These are phyloP conservation scores for Paramecium octaurelia DNA, from an alignment of 73 alveolate species.

Conservation along the genomic window DNA sequence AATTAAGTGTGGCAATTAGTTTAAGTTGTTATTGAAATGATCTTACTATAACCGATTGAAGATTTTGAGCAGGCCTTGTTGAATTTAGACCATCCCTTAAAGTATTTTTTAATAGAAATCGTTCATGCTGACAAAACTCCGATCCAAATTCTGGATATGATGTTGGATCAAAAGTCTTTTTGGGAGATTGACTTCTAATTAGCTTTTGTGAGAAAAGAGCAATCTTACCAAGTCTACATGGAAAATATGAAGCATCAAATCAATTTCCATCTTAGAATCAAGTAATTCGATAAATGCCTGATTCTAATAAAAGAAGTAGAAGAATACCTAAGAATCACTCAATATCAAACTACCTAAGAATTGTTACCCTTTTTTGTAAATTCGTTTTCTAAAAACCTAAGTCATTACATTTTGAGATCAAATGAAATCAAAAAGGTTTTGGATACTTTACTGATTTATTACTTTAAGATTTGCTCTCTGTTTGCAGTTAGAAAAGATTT, in stretches of 20 bases:
- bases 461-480: background rate
- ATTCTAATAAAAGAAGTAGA: background rate
- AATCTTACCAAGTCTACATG: background rate
- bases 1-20: background rate
- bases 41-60: background rate
- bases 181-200: background rate
- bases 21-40: slow-evolving; percentile 16
- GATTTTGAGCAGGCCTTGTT: background rate
- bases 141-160: background rate
- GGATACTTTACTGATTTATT: background rate
- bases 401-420: background rate
- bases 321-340: background rate
- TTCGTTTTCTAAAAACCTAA: background rate
- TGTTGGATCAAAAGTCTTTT: background rate
- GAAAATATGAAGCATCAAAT: background rate
- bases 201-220: background rate
- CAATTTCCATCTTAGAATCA: background rate
- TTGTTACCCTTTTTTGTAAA: background rate
- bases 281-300: background rate
- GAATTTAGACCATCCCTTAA: background rate
- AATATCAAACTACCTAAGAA: background rate
- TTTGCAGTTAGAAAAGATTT: background rate
- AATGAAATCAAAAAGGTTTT: background rate
- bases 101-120: background rate
- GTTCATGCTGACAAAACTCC: background rate